phyloP scores from a whole-genome alignment of 805 yeast species.

The Tetrapisispora arboricola region DNA sequence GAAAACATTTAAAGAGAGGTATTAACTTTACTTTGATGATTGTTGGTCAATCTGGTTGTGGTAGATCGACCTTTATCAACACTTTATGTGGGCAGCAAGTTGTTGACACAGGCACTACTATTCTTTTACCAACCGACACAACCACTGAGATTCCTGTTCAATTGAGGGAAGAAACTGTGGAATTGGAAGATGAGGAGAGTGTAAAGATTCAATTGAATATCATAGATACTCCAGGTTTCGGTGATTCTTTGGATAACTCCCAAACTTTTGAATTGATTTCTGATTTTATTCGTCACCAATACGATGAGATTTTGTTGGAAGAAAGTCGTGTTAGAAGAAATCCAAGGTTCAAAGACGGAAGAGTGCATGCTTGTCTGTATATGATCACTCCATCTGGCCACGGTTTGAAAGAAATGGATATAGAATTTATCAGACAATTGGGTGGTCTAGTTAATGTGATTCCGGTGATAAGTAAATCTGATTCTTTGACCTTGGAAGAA shows the following conservation, averaged over 20 bases:
- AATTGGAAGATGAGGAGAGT: conserved; percentile 77
- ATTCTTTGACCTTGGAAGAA: conserved; percentile 74
- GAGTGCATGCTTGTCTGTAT: conserved; percentile 68
- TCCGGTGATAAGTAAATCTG: conserved; percentile 81
- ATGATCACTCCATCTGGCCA: conserved; percentile 80
- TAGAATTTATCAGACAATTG: conserved; percentile 65
- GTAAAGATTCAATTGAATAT: conserved; percentile 67
- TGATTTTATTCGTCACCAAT: conserved; percentile 74
- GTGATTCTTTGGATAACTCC: conserved; percentile 60
- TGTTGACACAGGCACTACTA: conserved; percentile 59
- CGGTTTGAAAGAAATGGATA: conserved; percentile 67
- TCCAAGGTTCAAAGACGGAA: conserved; percentile 74
- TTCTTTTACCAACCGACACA: conserved; percentile 42
- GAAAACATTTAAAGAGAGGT: conserved; percentile 72
- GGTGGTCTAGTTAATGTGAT: conserved; percentile 75
- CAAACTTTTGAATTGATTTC: conserved; percentile 57
- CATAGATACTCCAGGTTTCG: conserved; percentile 80
- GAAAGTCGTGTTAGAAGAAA: conserved; percentile 76
- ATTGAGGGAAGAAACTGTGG: conserved; percentile 71
- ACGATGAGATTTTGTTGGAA: conserved; percentile 71
- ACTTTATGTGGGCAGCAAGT: conserved; percentile 84
- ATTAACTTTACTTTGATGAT: conserved; percentile 80
- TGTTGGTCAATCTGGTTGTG: conserved; percentile 79
- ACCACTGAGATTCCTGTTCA: conserved; percentile 44
- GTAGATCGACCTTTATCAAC: conserved; percentile 87